Percentiles rank a stretch among this genome's conserved stretches.
Evolutionary conservation across 2,329 filamentous ascomycete genomes (phyloP).

Genomic region (Trichoderma sp.): DNA sequence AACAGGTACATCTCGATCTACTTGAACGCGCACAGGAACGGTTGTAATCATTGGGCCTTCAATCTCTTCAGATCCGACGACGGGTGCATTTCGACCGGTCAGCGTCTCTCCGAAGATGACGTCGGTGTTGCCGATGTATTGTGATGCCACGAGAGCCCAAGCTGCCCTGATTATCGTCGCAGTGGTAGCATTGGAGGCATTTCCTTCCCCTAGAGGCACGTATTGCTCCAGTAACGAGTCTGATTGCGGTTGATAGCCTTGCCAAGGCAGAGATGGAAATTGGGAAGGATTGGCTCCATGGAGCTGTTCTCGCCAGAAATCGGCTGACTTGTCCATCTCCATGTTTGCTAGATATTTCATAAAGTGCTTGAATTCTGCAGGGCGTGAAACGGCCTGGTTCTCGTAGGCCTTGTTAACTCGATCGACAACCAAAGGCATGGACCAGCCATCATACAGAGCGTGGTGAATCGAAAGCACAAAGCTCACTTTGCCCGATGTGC

Average conservation of each 20-base stretch:
- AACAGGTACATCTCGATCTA: constrained; percentile 41
- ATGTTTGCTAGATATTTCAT: constrained; percentile 49
- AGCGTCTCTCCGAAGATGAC: constrained; percentile 62
- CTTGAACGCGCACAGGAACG: constrained; percentile 54
- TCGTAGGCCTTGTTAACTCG: constrained; percentile 50
- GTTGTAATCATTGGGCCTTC: constrained; percentile 64
- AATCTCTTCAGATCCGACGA: constrained; percentile 54
- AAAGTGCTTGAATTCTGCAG: constrained; percentile 51
- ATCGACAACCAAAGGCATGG: constrained; percentile 52
- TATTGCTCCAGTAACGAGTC: constrained; percentile 58
- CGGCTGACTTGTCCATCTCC: constrained; percentile 44
- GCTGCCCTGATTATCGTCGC: constrained; percentile 61
- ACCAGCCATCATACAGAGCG: constrained; percentile 60
- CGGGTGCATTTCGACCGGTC: constrained; percentile 55
- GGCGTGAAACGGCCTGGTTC: constrained; percentile 35
- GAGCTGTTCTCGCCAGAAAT: constrained; percentile 51
- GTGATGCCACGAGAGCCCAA: constrained; percentile 57
- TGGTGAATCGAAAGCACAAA: constrained; percentile 60
- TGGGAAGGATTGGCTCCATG: constrained; percentile 48
- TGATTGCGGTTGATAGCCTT: constrained; percentile 52
- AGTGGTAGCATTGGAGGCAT: constrained; percentile 48
- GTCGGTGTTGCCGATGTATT: constrained; percentile 55
- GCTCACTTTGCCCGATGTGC: constrained; percentile 37
- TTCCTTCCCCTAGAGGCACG: constrained; percentile 42
- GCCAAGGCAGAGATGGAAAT: constrained; percentile 51